Conservation (phyloP, 1,139 yeast species). For the Suhomyces ambrosiae region DNA sequence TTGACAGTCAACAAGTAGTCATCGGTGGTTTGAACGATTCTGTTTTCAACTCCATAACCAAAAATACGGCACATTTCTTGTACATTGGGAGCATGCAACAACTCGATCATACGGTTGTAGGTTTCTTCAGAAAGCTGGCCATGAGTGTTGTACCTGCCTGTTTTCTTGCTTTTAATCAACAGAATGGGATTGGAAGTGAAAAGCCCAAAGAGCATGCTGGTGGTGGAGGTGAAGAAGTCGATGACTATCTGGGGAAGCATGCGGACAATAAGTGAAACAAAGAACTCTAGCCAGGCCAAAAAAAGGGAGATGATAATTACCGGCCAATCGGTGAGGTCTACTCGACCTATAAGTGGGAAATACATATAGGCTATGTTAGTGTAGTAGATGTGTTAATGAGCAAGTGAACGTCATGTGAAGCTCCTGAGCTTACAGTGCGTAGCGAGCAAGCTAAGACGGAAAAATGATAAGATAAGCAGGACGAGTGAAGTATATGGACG, state of each 20-base stretch:
- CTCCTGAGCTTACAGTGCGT: too few species aligned
- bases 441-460: too few species aligned
- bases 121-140: conserved; percentile 22
- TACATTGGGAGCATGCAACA: conserved; percentile 36
- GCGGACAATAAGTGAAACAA: conserved; percentile 35
- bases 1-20: conserved; percentile 42
- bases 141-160: conserved; percentile 11
- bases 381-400: background rate
- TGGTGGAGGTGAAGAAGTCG: conserved; percentile 29
- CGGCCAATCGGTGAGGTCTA: conserved; percentile 38
- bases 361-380: conserved; percentile 24
- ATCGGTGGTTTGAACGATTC: conserved; percentile 43
- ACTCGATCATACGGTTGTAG: conserved; percentile 33
- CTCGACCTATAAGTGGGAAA: conserved; percentile 42
- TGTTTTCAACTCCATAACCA: conserved; percentile 44
- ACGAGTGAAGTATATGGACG: background rate
- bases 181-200: conserved; percentile 32
- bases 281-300: conserved; percentile 45
- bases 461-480: background rate
- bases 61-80: conserved; percentile 39
- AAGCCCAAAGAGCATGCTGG: conserved; percentile 29
- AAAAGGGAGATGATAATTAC: conserved; percentile 36
- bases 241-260: conserved; percentile 38
- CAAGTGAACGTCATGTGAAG: too few species aligned
- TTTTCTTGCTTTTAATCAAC: conserved; percentile 15